These are phyloP conservation scores for Claviceps humidiphila DNA, from an alignment of 2,329 filamentous ascomycete species.

Conservation along the genomic window DNA sequence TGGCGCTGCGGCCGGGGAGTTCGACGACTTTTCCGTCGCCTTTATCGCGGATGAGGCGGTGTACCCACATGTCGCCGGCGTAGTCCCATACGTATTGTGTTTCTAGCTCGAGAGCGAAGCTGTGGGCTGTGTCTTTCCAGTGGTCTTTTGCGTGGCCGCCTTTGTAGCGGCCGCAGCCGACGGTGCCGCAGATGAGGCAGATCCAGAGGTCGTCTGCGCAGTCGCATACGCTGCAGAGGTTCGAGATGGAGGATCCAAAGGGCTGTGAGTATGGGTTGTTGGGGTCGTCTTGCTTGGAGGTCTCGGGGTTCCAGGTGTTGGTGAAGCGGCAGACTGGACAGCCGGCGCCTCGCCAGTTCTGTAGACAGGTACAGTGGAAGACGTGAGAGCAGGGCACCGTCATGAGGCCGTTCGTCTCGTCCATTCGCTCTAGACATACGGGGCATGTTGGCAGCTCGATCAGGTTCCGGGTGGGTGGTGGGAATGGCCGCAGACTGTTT, in stretches of 20 bases:
- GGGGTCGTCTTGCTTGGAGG: conserved; percentile 24
- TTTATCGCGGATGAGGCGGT: conserved; percentile 87
- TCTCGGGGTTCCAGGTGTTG: conserved; percentile 25
- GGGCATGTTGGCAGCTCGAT: conserved; percentile 91
- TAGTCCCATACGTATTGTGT: conserved; percentile 99
- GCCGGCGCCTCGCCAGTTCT: conserved; percentile 89
- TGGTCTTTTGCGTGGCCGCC: conserved; percentile 86
- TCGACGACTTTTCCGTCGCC: conserved; percentile 86
- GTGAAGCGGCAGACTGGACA: conserved; percentile 94
- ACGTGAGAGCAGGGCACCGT: conserved; percentile 97
- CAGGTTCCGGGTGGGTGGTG: conserved; percentile 63
- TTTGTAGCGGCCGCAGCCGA: conserved; percentile 91
- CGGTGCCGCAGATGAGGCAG: conserved; percentile 82
- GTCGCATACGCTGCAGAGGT: conserved; percentile 72
- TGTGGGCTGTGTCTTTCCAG: conserved; percentile 80
- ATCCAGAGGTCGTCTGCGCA: conserved; percentile 81
- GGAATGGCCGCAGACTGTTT: conserved; percentile 43
- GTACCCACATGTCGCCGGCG: conserved; percentile 87
- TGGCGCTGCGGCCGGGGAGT: conserved; percentile 47
- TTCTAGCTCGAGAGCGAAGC: conserved; percentile 82
- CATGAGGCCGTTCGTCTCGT: conserved; percentile 86
- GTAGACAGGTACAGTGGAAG: conserved; percentile 90
- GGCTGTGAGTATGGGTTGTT: conserved; percentile 38
- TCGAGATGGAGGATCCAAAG: conserved; percentile 47
- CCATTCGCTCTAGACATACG: conserved; percentile 95